A percentile compares a stretch with the other conserved stretches of the same genome.
Evolutionary conservation across 1,139 yeast species (phyloP).

Genomic region (Pichia kudriavzevii): DNA sequence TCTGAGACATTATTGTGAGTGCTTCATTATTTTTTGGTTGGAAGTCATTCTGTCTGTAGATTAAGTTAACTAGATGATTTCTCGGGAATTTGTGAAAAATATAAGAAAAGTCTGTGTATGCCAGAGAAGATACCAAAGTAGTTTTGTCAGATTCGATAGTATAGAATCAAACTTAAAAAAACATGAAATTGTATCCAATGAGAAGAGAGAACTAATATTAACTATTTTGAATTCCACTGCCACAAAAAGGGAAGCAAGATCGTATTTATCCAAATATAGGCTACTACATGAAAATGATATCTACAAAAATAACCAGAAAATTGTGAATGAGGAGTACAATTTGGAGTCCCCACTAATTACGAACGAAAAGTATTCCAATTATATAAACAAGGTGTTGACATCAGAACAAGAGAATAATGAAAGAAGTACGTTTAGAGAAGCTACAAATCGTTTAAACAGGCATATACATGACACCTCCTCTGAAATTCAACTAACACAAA

Average conservation of each 20-base stretch:
- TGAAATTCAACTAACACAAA: constrained; percentile 36
- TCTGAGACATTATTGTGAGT: neutral
- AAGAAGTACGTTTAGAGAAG: neutral
- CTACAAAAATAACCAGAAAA: constrained; percentile 17
- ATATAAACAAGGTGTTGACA: constrained; percentile 13
- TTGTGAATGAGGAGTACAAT: constrained; percentile 8
- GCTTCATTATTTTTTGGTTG: too few species aligned
- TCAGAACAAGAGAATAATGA: constrained; percentile 1
- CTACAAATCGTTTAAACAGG: neutral
- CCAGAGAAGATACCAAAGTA: constrained; percentile 1
- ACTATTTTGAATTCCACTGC: constrained; percentile 69
- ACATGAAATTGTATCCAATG: constrained; percentile 6
- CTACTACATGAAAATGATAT: constrained; percentile 31
- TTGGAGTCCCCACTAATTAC: constrained; percentile 1
- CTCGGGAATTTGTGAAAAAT: too few species aligned
- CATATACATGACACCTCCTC: constrained; percentile 9
- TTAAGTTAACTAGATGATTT: too few species aligned
- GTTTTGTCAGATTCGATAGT: too few species aligned
- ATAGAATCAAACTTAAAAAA: constrained; percentile 11
- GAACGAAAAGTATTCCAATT: constrained; percentile 10
- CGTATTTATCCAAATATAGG: constrained; percentile 56
- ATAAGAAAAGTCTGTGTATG: too few species aligned
- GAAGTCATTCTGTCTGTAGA: too few species aligned
- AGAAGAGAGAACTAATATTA: constrained; percentile 48
- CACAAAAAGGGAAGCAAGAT: constrained; percentile 66